Evolutionary conservation across 306 rosid genomes (phyloP), one percentile per base, ranked within the genome.

Genomic region (Fagus sylvatica): DNA sequence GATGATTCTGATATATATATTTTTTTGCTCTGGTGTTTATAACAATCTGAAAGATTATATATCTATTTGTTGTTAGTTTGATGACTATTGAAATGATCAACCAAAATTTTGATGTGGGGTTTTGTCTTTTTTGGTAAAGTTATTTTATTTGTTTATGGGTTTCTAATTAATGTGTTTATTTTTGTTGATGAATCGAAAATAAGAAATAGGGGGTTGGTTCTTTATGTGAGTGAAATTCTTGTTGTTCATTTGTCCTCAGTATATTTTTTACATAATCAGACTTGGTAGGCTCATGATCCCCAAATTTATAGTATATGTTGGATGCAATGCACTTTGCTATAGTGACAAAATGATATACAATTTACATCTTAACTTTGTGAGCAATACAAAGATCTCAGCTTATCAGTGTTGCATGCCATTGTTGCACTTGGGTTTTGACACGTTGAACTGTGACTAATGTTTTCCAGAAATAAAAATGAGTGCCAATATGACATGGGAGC

Each of bases 401-500:
- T 19, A 39, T 57, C 28, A 22, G 28, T 75, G 75, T 60, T 72
- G 61, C 55, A 40, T 60, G 71, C 65, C 81, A 59, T 71, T 69
- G 54, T 77, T 49, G 43, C 74, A 64, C 69, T 61, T 65, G 33
- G 39, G 1, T 59, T 36, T 72, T 53, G 78, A 19, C 48, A 62
- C 81, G 46, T 78, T 53, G 28, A 16, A 54, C 75, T 37, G 57
- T 34, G 15, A 59, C 34, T 10, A 9, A 68, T 55, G 65, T 74
- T 77, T 64, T 28, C 15, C 74, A 81, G 84, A 57, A 51, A 40
- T 37, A 49, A 76, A 59, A 74, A 88, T 93, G 98, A 84, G 46
- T 53, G 49, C 73, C 54, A 51, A 46, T 74, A 37, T 12, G 48
- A 67, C 62, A 73, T 51, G 92, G 87, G 97, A 86, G 72, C 69